A percentile compares a stretch with the other conserved stretches of the same genome.
Evolutionary conservation across 345 rosid species (phyloP).

Genomic region (Eutrema yunnanense): DNA sequence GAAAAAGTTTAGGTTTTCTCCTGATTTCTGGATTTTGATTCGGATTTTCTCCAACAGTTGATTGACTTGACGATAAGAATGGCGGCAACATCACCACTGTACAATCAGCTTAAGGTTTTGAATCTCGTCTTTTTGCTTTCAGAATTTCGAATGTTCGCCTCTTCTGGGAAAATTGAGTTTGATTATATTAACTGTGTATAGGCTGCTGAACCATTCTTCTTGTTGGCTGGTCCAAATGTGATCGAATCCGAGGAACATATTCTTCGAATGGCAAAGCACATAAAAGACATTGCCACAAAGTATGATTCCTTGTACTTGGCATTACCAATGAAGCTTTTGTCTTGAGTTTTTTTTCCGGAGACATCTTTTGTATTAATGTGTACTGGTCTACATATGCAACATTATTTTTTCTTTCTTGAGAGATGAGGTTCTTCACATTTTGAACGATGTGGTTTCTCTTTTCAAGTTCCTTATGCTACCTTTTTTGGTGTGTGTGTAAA

Average conservation of each 20-base stretch:
- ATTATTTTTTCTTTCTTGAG: neutral
- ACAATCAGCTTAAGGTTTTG: conserved; percentile 65
- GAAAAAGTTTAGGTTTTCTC: neutral
- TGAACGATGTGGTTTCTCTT: neutral
- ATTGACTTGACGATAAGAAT: conserved; percentile 11
- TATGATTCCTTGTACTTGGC: conserved; percentile 26
- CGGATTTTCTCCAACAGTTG: neutral
- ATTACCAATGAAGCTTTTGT: neutral
- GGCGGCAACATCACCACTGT: conserved; percentile 53
- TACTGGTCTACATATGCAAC: neutral
- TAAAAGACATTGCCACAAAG: conserved; percentile 65
- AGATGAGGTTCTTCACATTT: conserved; percentile 1
- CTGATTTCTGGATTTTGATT: neutral
- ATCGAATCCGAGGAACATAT: conserved; percentile 94
- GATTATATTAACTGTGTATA: conserved; percentile 16
- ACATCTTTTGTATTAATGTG: neutral
- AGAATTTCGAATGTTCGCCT: neutral
- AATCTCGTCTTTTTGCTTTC: neutral
- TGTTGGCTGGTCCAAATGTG: conserved; percentile 93
- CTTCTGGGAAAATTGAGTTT: neutral
- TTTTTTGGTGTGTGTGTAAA: neutral
- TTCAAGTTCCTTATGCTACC: neutral
- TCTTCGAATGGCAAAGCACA: conserved; percentile 66
- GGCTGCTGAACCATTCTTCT: conserved; percentile 84
- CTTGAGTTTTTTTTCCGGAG: neutral